phyloP scores from a whole-genome alignment of 208 protist species.

The Crithidia fasciculata region DNA sequence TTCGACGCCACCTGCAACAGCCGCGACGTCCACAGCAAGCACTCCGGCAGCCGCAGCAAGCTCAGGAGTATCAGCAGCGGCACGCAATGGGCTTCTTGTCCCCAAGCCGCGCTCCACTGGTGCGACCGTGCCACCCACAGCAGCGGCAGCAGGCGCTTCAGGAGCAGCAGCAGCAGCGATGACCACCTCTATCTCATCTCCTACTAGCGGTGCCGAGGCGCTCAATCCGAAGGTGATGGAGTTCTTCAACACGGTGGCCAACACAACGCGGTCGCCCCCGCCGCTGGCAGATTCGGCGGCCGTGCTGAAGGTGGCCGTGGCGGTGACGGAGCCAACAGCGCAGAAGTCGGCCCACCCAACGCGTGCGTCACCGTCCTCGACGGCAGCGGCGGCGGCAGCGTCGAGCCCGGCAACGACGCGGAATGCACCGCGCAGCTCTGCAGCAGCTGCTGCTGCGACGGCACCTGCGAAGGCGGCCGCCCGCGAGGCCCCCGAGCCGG shows the following conservation, averaged over 20 bases:
- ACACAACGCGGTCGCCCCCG: constrained; percentile 13
- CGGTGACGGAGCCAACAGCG: constrained; percentile 1
- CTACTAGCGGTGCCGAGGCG: constrained; percentile 24
- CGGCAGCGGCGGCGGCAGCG: background rate
- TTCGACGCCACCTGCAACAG: background rate
- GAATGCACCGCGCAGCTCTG: background rate
- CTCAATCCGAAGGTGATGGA: constrained; percentile 54
- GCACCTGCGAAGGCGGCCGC: background rate
- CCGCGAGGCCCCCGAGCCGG: constrained; percentile 2
- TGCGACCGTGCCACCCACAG: background rate
- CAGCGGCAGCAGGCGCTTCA: background rate
- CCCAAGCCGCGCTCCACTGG: constrained; percentile 31
- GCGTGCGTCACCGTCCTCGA: background rate
- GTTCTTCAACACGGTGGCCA: constrained; percentile 35
- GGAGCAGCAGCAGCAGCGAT: background rate
- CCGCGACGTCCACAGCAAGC: background rate
- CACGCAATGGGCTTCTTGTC: constrained; percentile 6
- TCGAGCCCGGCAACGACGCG: background rate
- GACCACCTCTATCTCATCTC: constrained; percentile 4
- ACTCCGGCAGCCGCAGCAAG: background rate
- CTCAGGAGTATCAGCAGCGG: background rate
- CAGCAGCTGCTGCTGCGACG: background rate
- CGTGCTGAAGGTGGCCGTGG: constrained; percentile 21
- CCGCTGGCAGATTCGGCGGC: constrained; percentile 10
- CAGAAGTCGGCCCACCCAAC: constrained; percentile 1